Evolutionary conservation across 2,329 filamentous ascomycete species (phyloP), one percentile per base, ranked within the genome.

Genomic region (Clarireedia sp.): DNA sequence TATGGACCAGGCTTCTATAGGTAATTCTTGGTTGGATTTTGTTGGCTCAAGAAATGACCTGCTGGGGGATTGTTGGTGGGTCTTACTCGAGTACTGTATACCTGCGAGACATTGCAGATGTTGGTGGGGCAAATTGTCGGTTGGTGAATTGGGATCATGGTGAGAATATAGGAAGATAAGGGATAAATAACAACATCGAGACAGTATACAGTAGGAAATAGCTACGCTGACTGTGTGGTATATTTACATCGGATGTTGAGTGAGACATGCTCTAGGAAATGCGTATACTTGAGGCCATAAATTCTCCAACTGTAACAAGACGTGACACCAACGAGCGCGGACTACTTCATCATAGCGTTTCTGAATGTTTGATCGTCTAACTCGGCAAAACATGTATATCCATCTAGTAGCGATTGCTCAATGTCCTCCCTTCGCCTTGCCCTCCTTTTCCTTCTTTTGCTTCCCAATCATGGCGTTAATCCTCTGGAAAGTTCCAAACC

Each of bases 401-500:
- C 8, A 9, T 17, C 46, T 17, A 40, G 8, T 9, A 9, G 16
- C 14, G 9, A 40, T 26, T 7, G 26, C 26, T 54, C 24, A 54
- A 43, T 54, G 37, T 2, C 37, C 51, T n/a, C 17, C 36, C 24
- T 41, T 49, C 14, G 29, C 48, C 29, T 55, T 55, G 2, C 17
- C 26, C 45, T 73, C 72, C 66, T 72, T 71, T 61, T 71, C 70
- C 57, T 62, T 67, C 65, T 62, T 71, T 71, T 76, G 74, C 61
- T 68, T 68, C 43, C 66, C 71, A 23, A 82, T 72, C 16, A 76
- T 61, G 10, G 65, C 62, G 66, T 84, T 78, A 58, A 83, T 77
- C 43, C 80, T 73, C 63, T 62, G 58, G 58, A 81, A 81, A 1
- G 73, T 69, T 26, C 73, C 71, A 48, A 69, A 65, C 2, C 83